Percentiles rank a stretch among this genome's conserved stretches.
Conservation (phyloP, 352 stramenopile species). For the Globisporangium cylindrosporum region DNA sequence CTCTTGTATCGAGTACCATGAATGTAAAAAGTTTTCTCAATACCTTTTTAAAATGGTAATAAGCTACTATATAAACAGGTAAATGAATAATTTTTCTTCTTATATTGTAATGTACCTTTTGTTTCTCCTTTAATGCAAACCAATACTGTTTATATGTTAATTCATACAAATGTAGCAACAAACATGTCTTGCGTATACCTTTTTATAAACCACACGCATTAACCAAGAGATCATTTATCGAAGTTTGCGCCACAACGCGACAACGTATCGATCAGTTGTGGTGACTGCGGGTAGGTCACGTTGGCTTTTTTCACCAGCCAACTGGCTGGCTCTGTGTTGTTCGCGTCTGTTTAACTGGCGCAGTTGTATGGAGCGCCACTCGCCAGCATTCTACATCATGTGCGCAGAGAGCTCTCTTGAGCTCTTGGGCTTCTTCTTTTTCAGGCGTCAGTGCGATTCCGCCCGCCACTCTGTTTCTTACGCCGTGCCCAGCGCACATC, state of each 20-base stretch:
- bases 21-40: too few relatives aligned
- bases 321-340: background rate
- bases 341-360: background rate
- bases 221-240: background rate
- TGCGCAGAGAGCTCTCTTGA: background rate
- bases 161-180: too few relatives aligned
- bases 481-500: constrained; percentile 2
- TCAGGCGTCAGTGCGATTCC: background rate
- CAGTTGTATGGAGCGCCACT: background rate
- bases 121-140: too few relatives aligned
- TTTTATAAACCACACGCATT: background rate
- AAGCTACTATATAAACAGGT: too few relatives aligned
- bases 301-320: background rate
- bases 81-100: too few relatives aligned
- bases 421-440: background rate
- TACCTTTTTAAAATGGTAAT: too few relatives aligned
- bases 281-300: background rate
- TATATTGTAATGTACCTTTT: too few relatives aligned
- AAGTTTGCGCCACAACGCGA: background rate
- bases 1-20: too few relatives aligned
- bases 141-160: too few relatives aligned
- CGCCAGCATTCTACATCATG: background rate
- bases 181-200: too few relatives aligned
- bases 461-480: constrained; percentile 3
- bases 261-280: background rate